phyloP scores from a whole-genome alignment of 805 yeast genomes.

The Starmerella bombicola region DNA sequence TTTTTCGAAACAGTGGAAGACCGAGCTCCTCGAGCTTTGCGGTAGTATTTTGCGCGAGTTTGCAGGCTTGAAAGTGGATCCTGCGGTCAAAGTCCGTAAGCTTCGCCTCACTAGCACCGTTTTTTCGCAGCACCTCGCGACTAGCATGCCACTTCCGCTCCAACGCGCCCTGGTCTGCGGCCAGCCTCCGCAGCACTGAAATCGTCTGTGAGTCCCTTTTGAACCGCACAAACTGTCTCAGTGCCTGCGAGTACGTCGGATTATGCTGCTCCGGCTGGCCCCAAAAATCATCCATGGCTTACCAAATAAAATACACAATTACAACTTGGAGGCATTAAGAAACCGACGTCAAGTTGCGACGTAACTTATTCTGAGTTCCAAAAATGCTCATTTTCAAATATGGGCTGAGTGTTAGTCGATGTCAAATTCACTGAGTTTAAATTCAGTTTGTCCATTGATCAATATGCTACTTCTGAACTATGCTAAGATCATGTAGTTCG shows the following conservation, averaged over 20 bases:
- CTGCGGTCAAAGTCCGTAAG: slow-evolving; percentile 11
- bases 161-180: slow-evolving; percentile 56
- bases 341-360: no score
- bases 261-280: background rate
- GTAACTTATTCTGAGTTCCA: no score
- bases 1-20: slow-evolving; percentile 3
- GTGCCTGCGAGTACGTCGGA: slow-evolving; percentile 9
- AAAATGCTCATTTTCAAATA: no score
- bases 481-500: no score
- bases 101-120: slow-evolving; percentile 9
- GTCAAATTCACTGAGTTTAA: no score
- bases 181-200: slow-evolving; percentile 15
- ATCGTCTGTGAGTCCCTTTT: background rate
- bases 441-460: no score
- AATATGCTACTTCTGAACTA: no score
- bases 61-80: slow-evolving; percentile 5
- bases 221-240: slow-evolving; percentile 9
- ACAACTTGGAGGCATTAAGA: no score
- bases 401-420: no score
- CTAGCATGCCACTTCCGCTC: slow-evolving; percentile 8
- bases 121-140: slow-evolving; percentile 3
- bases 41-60: slow-evolving; percentile 1
- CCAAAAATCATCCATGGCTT: slow-evolving; percentile 5
- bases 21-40: slow-evolving; percentile 5
- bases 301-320: no score